Conservation (phyloP, 331 rosid species). For the Rosa hybrid region DNA sequence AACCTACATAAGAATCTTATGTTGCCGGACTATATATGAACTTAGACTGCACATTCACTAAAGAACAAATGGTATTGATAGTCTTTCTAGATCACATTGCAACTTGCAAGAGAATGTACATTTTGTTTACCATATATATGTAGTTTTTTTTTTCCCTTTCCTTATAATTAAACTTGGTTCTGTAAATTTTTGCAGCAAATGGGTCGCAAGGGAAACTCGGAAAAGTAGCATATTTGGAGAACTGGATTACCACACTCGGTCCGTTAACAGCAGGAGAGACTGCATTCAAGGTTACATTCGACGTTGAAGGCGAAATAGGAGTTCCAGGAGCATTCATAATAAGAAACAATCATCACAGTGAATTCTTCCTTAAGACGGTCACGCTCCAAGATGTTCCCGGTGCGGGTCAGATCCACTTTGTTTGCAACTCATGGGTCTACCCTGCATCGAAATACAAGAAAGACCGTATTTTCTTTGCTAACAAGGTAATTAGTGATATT, state of each 20-base stretch:
- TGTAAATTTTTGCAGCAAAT: conserved; percentile 20
- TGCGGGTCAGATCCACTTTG: conserved; percentile 42
- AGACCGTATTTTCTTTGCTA: conserved; percentile 49
- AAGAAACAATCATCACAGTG: conserved; percentile 24
- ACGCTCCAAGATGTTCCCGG: conserved; percentile 54
- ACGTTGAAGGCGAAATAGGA: conserved; percentile 39
- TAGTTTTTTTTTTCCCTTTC: too few species aligned
- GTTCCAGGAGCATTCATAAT: conserved; percentile 53
- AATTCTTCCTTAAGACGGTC: conserved; percentile 48
- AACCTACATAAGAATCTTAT: too few species aligned
- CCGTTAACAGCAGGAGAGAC: conserved; percentile 29
- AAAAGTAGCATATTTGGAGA: conserved; percentile 28
- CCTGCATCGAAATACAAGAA: conserved; percentile 23
- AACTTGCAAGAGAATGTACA: too few species aligned
- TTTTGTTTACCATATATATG: background rate
- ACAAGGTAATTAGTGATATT: conserved; percentile 32
- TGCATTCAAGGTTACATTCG: conserved; percentile 34
- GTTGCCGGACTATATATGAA: too few species aligned
- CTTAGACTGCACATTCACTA: too few species aligned
- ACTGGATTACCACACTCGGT: conserved; percentile 26
- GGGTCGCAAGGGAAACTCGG: conserved; percentile 38
- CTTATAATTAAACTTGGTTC: background rate
- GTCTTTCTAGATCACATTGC: too few species aligned
- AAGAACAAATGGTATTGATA: too few species aligned
- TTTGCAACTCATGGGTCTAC: conserved; percentile 63